Base-by-base conservation (phyloP, 441 rosid genomes). In the Adansonia madagascariensis region DNA sequence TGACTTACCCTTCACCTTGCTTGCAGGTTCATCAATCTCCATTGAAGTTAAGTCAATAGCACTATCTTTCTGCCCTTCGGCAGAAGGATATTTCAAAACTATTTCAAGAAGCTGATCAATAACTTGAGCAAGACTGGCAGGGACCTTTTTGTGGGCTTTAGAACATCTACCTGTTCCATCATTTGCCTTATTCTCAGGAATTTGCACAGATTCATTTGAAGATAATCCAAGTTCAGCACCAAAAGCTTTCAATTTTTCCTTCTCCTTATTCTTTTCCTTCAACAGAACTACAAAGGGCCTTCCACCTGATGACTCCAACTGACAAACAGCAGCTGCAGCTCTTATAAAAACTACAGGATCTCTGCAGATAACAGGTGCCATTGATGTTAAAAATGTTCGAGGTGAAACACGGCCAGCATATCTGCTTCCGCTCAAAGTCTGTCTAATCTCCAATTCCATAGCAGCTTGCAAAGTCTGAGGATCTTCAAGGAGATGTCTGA, bases 91-190 rank as follows among this genome's bases (percentile, higher is more conserved):
- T 80, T 87, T 94, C 88, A 93, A 71, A 39, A 96, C 86, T 81
- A 91, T 90, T 80, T 96, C 98, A 85, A 96, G 94, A 83, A 96
- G 98, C 86, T 91, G 99, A 83, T 96, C 98, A 79, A 96, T 90
- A 63, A 94, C 98, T 84, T 89, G 97, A 43, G 90, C 82, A 67
- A 96, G 90, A 86, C 89, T 93, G 43, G 93, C 87, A 53, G 99
- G 98, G 79, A 91, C 83, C 86, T 80, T 88, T 83, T 92, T 92
- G 80, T 92, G 98, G 81, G 88, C 88, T 82, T 94, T 96, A 71
- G 89, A 85, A 87, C 90, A 91, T 88, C 89, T 96, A 76, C 87
- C 89, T 27, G 89, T 80, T 76, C 94, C 96, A 82, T 96, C 97
- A 81, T 88, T 91, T 71, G 77, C 78, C 94, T 92, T 96, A 78